Percentiles rank a stretch among this genome's conserved stretches.
Conservation (phyloP, 1,139 yeast species). For the Debaryomycetaceae sp. region DNA sequence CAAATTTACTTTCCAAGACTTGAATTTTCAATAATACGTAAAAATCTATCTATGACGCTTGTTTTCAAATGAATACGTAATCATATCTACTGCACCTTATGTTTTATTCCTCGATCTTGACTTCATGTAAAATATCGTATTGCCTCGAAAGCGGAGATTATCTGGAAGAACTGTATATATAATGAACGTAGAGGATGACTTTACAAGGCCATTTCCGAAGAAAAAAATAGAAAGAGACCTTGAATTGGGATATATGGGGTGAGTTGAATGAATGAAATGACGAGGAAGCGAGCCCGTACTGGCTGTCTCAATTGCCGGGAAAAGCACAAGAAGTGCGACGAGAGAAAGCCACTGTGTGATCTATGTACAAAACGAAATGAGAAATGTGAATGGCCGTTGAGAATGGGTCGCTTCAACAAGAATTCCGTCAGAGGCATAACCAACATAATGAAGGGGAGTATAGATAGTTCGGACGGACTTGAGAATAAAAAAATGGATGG, state of each 20-base stretch:
- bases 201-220: too few species aligned
- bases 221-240: too few species aligned
- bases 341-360: constrained; percentile 35
- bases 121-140: too few species aligned
- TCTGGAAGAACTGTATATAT: too few species aligned
- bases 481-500: background rate
- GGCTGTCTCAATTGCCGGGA: constrained; percentile 44
- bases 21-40: constrained; percentile 8
- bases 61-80: too few species aligned
- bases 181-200: too few species aligned
- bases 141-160: too few species aligned
- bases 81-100: too few species aligned
- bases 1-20: constrained; percentile 25
- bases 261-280: background rate
- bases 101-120: too few species aligned
- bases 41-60: too few species aligned
- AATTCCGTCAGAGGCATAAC: background rate
- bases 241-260: too few species aligned
- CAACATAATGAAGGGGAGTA: background rate
- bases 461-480: background rate
- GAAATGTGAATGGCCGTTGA: constrained; percentile 35
- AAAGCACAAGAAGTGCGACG: constrained; percentile 45
- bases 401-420: background rate
- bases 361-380: constrained; percentile 28
- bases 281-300: constrained; percentile 34